phyloP scores from a whole-genome alignment of 2,329 filamentous ascomycete genomes.

The Beauveria sp. region DNA sequence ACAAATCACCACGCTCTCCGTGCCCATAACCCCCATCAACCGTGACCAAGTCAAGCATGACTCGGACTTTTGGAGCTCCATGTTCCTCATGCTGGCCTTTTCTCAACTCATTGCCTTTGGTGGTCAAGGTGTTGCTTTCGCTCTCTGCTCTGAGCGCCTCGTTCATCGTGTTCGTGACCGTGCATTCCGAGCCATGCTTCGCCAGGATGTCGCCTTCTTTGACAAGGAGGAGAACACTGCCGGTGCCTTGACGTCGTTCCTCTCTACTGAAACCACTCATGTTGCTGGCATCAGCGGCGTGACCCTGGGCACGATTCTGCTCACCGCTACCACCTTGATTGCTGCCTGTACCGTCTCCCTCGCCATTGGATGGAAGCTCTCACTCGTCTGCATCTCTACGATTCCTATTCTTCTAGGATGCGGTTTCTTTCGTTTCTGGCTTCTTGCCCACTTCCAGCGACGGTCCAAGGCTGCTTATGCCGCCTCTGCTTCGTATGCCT shows the following conservation, averaged over 20 bases:
- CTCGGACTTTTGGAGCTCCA: constrained; percentile 77
- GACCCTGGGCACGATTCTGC: constrained; percentile 78
- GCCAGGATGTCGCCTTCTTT: constrained; percentile 89
- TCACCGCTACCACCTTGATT: constrained; percentile 71
- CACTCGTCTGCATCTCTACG: constrained; percentile 70
- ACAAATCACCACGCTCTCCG: constrained; percentile 64
- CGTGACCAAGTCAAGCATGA: constrained; percentile 55
- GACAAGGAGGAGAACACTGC: constrained; percentile 84
- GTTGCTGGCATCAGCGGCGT: constrained; percentile 80
- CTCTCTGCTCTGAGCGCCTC: constrained; percentile 77
- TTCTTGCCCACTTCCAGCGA: constrained; percentile 70
- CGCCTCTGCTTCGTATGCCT: constrained; percentile 76
- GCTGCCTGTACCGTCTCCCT: constrained; percentile 63
- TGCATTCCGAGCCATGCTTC: constrained; percentile 80
- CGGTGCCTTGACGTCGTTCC: constrained; percentile 79
- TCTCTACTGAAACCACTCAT: constrained; percentile 84
- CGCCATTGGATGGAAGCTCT: constrained; percentile 81
- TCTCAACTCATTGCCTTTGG: constrained; percentile 63
- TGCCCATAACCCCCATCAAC: constrained; percentile 38
- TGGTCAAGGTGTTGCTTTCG: constrained; percentile 66
- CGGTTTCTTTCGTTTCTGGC: constrained; percentile 82
- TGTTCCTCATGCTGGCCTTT: constrained; percentile 80
- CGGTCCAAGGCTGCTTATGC: constrained; percentile 76
- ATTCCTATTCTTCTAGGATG: constrained; percentile 71
- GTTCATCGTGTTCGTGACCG: constrained; percentile 74